Evolutionary conservation across 129 eudicot species (phyloP).

Genomic region (Flaveria robusta): DNA sequence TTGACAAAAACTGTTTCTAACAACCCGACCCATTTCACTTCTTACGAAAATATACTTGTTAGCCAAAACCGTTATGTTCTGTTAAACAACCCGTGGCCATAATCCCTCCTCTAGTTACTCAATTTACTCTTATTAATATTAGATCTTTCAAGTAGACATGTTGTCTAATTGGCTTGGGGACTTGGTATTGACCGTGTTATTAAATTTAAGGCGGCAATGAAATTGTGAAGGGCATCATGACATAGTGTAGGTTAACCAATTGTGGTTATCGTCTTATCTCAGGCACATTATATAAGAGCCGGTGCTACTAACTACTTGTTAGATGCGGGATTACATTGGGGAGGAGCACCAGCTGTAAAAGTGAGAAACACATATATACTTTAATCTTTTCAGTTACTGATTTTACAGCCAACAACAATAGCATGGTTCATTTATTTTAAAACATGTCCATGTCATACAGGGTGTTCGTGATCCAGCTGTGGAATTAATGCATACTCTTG

Average conservation of each 20-base stretch:
- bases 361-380: conserved; percentile 42
- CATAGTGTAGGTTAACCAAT: neutral
- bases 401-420: neutral
- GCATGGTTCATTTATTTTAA: conserved; percentile 1
- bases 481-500: conserved; percentile 78
- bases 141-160: neutral
- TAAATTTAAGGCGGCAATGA: neutral
- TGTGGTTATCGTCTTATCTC: conserved; percentile 22
- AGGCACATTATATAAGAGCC: conserved; percentile 72
- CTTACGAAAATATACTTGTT: neutral
- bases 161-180: neutral
- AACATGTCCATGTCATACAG: conserved; percentile 33
- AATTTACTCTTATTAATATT: neutral
- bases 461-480: conserved; percentile 93
- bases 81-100: neutral
- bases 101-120: neutral
- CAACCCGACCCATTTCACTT: neutral
- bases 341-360: conserved; percentile 86
- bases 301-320: conserved; percentile 73
- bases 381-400: neutral
- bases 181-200: neutral
- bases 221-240: no score
- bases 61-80: neutral
- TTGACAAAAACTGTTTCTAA: neutral
- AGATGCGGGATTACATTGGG: conserved; percentile 96